Base-by-base conservation (phyloP, 2,329 filamentous ascomycete species). In the Malbranchea cinnamomea region DNA sequence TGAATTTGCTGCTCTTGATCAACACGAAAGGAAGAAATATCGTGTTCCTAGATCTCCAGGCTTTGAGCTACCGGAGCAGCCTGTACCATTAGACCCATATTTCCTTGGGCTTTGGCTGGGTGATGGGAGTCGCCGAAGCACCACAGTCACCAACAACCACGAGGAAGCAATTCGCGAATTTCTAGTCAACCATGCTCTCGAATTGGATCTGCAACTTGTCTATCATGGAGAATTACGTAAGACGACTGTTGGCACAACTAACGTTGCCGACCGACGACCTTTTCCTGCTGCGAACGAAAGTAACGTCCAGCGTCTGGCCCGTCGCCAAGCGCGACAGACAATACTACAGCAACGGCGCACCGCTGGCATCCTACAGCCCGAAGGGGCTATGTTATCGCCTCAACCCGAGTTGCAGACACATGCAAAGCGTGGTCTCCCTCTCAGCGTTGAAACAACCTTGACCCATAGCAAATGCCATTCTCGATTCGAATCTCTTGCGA, bases 1-100 rank as follows among this genome's bases (percentile, higher is more conserved):
- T 16, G 46, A 63, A 14, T 64, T 60, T 36, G 59, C 61, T 34
- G 41, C 49, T 22, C 44, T 64, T 18, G 42, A 48, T 16, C 26
- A 41, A 2, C 37, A 46, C n/a, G 55, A 62, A 36, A 53, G 54
- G 41, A 35, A 37, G 17, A 41, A 43, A 31, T 50, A 58, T 34
- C 43, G 34, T 26, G 44, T 53, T n/a, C 57, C 60, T 41, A 52
- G 41, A 32, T 51, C 40, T 31, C 43, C 52, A 31, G 41, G 41
- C 25, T 52, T 50, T 25, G 43, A 53, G 30, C 27, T 45, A 19
- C 36, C 46, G 8, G 38, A 49, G 33, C 34, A 38, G 16, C 6
- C 39, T 23, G 42, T 42, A 18, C 39, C 41, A 4, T 30, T 37
- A 23, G 37, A 39, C 31, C 33, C 42, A 23, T 35, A 35, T 31